A percentile compares a stretch with the other conserved stretches of the same genome.
These are phyloP conservation scores for Paulinella micropora DNA, from an alignment of 78 protist species.

Conservation along the genomic window DNA sequence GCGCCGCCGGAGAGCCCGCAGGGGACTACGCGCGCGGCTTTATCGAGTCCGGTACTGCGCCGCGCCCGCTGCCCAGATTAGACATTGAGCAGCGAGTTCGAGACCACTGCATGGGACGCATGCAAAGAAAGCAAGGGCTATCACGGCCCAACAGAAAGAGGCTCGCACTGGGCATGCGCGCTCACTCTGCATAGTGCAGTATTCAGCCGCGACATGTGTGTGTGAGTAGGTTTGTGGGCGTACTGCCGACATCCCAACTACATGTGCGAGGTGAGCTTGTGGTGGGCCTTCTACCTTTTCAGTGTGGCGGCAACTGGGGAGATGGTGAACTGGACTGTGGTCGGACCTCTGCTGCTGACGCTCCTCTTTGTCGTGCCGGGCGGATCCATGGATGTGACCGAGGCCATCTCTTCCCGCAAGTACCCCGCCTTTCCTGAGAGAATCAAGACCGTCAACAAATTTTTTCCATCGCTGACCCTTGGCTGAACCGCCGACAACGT, in stretches of 20 bases:
- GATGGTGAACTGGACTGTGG: neutral
- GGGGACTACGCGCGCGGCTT: neutral
- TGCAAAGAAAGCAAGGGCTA: too few relatives aligned
- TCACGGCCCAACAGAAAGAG: too few relatives aligned
- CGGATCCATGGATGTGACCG: neutral
- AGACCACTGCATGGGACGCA: too few relatives aligned
- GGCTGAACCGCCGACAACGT: too few relatives aligned
- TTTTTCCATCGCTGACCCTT: too few relatives aligned
- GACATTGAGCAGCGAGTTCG: too few relatives aligned
- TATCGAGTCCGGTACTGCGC: neutral
- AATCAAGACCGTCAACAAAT: too few relatives aligned
- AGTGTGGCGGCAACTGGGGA: neutral
- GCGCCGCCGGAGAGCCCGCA: neutral
- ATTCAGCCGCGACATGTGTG: too few relatives aligned
- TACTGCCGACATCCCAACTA: conserved; percentile 28
- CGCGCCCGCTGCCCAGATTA: too few relatives aligned
- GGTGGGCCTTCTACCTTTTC: conserved; percentile 29
- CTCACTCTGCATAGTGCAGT: neutral
- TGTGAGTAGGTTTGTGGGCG: conserved; percentile 23
- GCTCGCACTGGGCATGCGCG: neutral
- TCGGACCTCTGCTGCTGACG: conserved; percentile 15
- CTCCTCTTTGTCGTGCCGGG: neutral
- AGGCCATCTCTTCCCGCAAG: conserved; percentile 2
- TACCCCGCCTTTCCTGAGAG: conserved; percentile 17
- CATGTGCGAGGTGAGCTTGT: conserved; percentile 27